A percentile compares a stretch with the other conserved stretches of the same genome.
phyloP scores from a whole-genome alignment of 192 early-diverging fungal species.

The Backusella circina region DNA sequence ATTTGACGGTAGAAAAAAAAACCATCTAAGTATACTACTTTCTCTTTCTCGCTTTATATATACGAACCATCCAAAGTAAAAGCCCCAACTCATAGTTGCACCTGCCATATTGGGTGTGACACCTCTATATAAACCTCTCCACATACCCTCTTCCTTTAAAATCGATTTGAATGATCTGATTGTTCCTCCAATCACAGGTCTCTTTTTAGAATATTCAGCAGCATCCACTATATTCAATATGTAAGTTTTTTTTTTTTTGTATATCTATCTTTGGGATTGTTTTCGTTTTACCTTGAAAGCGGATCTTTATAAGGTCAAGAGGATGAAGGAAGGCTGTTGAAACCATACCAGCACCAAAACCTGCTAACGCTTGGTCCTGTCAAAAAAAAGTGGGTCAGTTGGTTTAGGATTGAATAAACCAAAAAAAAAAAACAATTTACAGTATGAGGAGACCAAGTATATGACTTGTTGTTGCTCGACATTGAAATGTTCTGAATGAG shows the following conservation, averaged over 20 bases:
- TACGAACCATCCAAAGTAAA: constrained; percentile 94
- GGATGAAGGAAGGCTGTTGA: constrained; percentile 86
- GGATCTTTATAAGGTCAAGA: constrained; percentile 91
- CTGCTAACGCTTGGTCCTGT: constrained; percentile 87
- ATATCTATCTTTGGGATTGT: neutral
- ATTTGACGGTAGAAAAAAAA: too few species aligned
- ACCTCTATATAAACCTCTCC: constrained; percentile 86
- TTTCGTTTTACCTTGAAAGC: constrained; percentile 67
- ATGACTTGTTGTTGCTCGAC: neutral
- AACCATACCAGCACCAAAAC: constrained; percentile 79
- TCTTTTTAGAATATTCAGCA: constrained; percentile 23
- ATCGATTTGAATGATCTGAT: constrained; percentile 59
- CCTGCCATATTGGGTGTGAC: constrained; percentile 88
- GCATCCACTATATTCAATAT: constrained; percentile 45
- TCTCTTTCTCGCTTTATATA: neutral
- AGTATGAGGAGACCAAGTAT: constrained; percentile 15
- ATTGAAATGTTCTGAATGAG: neutral
- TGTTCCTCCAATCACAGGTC: constrained; percentile 62
- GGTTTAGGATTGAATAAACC: neutral
- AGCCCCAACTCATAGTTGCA: constrained; percentile 87
- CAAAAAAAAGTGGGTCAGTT: neutral
- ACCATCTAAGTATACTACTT: neutral
- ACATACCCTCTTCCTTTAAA: constrained; percentile 53
- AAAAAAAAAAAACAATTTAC: neutral
- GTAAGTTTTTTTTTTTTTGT: neutral